Percentiles rank a stretch among this genome's conserved stretches.
Evolutionary conservation across 352 stramenopile genomes (phyloP).

Genomic region (Globisporangium orthogonon): DNA sequence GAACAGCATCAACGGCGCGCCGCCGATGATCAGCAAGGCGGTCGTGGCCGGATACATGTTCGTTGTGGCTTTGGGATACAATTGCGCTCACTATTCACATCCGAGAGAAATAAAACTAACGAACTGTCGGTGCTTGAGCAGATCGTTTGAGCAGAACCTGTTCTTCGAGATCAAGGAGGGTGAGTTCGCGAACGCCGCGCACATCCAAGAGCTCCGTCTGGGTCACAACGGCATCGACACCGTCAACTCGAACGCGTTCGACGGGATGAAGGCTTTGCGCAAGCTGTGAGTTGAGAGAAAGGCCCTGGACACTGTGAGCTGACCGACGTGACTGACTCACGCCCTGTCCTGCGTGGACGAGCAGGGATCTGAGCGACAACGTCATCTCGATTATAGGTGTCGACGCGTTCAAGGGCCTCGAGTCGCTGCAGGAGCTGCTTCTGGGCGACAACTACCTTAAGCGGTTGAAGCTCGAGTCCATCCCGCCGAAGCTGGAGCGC

Average conservation of each 20-base stretch:
- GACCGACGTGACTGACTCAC: background rate
- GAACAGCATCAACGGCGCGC: constrained; percentile 34
- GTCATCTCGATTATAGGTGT: constrained; percentile 54
- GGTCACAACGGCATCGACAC: constrained; percentile 60
- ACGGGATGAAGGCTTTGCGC: constrained; percentile 39
- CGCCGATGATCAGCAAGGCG: constrained; percentile 27
- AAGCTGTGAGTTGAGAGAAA: constrained; percentile 26
- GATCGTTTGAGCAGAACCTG: constrained; percentile 56
- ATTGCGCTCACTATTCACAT: no score
- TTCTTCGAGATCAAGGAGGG: constrained; percentile 46
- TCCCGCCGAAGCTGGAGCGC: constrained; percentile 31
- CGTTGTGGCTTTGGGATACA: constrained; percentile 7
- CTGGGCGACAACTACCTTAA: constrained; percentile 47
- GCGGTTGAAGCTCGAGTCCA: constrained; percentile 25
- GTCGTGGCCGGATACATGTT: constrained; percentile 54
- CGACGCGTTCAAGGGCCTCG: constrained; percentile 40
- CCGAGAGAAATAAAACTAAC: no score
- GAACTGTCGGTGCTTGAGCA: constrained; percentile 8
- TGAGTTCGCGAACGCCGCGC: constrained; percentile 33
- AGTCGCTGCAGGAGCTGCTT: constrained; percentile 31
- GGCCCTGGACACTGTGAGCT: background rate
- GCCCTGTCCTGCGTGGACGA: background rate
- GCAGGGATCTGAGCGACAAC: constrained; percentile 62
- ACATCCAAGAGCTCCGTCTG: constrained; percentile 44
- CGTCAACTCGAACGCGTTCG: constrained; percentile 41